Percentiles rank a stretch among this genome's conserved stretches.
These are phyloP conservation scores for Colletotrichum theobromicola DNA, from an alignment of 2,329 filamentous ascomycete genomes.

Conservation along the genomic window DNA sequence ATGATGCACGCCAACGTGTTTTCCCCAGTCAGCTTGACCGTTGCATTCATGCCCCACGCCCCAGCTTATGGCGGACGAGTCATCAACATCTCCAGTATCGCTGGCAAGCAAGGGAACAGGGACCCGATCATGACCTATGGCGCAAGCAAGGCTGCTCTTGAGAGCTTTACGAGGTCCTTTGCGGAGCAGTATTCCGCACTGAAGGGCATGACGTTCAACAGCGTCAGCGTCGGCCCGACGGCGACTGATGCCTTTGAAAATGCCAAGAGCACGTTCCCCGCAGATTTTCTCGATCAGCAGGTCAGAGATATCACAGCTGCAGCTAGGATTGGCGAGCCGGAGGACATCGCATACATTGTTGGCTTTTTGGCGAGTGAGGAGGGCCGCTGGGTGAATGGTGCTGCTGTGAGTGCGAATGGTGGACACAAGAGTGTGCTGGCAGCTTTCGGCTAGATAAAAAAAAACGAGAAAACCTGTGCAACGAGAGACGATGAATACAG, in stretches of 20 bases:
- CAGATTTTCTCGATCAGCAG: neutral
- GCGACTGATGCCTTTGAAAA: slow-evolving; percentile 15
- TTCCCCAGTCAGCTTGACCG: slow-evolving; percentile 31
- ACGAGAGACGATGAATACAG: neutral
- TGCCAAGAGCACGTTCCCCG: neutral
- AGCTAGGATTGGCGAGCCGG: neutral
- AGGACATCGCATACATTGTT: slow-evolving; percentile 5
- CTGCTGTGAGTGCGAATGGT: slow-evolving; percentile 4
- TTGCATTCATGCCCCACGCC: slow-evolving; percentile 32
- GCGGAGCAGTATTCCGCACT: slow-evolving; percentile 32
- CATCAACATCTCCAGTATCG: slow-evolving; percentile 36
- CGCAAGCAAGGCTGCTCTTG: slow-evolving; percentile 37
- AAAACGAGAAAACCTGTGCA: neutral
- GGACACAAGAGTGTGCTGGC: neutral
- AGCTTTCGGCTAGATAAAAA: neutral
- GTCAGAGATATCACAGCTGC: neutral
- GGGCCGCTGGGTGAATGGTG: slow-evolving; percentile 7
- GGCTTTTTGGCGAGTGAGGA: slow-evolving; percentile 11
- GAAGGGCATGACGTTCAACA: slow-evolving; percentile 32
- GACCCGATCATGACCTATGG: slow-evolving; percentile 27
- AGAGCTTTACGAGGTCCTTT: slow-evolving; percentile 31
- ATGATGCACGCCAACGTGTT: slow-evolving; percentile 10
- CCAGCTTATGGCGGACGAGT: slow-evolving; percentile 32
- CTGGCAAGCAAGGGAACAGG: neutral
- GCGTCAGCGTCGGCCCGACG: slow-evolving; percentile 33